Conservation (phyloP, 2,329 filamentous ascomycete genomes). For the Apiospora koreana region DNA sequence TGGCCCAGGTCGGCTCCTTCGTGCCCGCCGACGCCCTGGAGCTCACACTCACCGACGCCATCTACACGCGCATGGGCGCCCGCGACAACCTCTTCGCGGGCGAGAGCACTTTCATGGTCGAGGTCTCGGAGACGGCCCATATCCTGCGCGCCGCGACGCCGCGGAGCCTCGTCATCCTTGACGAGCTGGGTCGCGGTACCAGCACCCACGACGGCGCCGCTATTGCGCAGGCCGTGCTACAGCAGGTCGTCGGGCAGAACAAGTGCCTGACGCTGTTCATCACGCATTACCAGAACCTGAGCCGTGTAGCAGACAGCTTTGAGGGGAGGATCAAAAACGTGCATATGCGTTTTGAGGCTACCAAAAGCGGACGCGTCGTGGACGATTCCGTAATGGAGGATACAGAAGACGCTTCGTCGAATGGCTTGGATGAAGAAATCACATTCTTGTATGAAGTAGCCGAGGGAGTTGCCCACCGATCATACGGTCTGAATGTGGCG, state of each 20-base stretch:
- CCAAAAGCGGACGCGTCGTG: slow-evolving; percentile 22
- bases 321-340: slow-evolving; percentile 74
- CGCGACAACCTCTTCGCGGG: slow-evolving; percentile 94
- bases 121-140: slow-evolving; percentile 87
- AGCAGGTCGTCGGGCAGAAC: slow-evolving; percentile 75
- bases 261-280: slow-evolving; percentile 89
- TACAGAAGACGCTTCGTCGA: slow-evolving; percentile 28
- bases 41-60: slow-evolving; percentile 84
- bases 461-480: slow-evolving; percentile 88
- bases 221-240: slow-evolving; percentile 88
- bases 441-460: slow-evolving; percentile 94
- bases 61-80: slow-evolving; percentile 94
- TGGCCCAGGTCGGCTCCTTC: slow-evolving; percentile 93
- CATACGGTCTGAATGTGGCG: slow-evolving; percentile 93
- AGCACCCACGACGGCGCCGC: slow-evolving; percentile 95
- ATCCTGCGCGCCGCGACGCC: slow-evolving; percentile 89
- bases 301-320: slow-evolving; percentile 69
- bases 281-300: slow-evolving; percentile 92
- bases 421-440: slow-evolving; percentile 69
- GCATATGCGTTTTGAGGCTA: slow-evolving; percentile 82
- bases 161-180: slow-evolving; percentile 83
- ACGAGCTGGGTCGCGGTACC: slow-evolving; percentile 92
- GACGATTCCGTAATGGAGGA: slow-evolving; percentile 9
- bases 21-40: slow-evolving; percentile 76
- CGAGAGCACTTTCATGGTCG: slow-evolving; percentile 97